Base-by-base conservation (phyloP, 2,329 filamentous ascomycete genomes). In the Hyphodiscus sp. region DNA sequence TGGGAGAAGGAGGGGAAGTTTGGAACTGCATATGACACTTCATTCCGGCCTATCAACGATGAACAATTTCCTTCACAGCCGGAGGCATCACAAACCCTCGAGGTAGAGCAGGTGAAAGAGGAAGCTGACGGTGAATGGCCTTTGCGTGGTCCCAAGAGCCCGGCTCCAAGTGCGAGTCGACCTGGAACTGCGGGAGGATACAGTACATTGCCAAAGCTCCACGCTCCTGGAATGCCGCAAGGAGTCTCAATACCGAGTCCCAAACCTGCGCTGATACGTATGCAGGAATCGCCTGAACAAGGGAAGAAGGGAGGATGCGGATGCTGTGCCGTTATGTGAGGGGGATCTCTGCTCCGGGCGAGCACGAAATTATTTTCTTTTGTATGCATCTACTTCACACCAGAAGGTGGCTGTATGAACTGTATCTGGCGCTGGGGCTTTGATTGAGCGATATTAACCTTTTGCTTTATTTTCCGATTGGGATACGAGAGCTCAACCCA, bases 1-100 rank as follows among this genome's bases (percentile, higher is more conserved):
- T 96, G 91, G 91, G 91, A 95, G 71, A 88, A 85, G 63, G 89
- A 96, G 69, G 91, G 91, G 58, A 90, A 89, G 60, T 88, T 89
- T 58, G 90, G 90, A 2, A 89, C 82, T 55, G 78, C 86, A 23
- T 96, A 96, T 68, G 91, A 96, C 71, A 88, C 83, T 58, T 86
- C 95, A 55, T 94, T 96, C 72, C 83, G 87, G 18, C 86, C 91
- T 6, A 74, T 97, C 58, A 94, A 88, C 41, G 81, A 87, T 47
- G 81, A 87, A 45, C 71, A 73, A 2, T 74, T 80, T 61, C 65
- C 63, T 63, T 45, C 52, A 52, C 57, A 60, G 52, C 19, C 52
- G 29, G 38, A 50, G 38, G 20, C 46, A 16, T 30, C 33, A 52
- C 41, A 49, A 51, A 61, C 13, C 49, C 58, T 57, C 26, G 55